phyloP scores from a whole-genome alignment of 345 rosid genomes.

The Nasturtium officinale region DNA sequence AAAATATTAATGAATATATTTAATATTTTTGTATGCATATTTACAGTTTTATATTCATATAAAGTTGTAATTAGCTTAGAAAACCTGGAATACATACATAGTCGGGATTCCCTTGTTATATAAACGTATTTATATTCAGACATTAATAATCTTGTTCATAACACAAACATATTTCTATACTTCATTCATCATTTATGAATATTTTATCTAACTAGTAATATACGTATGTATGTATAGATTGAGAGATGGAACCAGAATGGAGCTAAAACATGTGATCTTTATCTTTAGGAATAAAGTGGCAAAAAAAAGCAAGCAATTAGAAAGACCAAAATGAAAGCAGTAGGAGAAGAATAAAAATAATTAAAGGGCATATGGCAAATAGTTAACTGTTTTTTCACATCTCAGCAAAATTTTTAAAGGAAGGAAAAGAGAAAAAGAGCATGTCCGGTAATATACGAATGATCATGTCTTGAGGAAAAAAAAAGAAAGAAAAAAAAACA shows the following conservation, averaged over 20 bases:
- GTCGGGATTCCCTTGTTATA: neutral
- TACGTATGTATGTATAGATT: constrained; percentile 5
- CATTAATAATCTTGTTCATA: neutral
- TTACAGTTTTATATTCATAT: neutral
- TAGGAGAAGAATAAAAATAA: constrained; percentile 25
- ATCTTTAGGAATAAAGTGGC: constrained; percentile 45
- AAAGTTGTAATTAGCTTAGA: neutral
- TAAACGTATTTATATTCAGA: neutral
- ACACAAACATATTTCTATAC: constrained; percentile 7
- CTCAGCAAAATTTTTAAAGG: constrained; percentile 10
- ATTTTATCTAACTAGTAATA: constrained; percentile 11
- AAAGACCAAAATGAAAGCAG: constrained; percentile 35
- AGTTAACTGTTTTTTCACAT: constrained; percentile 4
- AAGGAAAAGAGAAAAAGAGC: constrained; percentile 20
- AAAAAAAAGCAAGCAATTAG: constrained; percentile 31
- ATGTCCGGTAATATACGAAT: constrained; percentile 29
- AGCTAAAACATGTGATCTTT: constrained; percentile 46
- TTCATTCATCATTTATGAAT: constrained; percentile 1
- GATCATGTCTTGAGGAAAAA: constrained; percentile 12
- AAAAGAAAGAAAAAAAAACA: no score
- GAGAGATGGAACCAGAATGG: constrained; percentile 34
- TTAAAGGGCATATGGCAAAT: constrained; percentile 29
- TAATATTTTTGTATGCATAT: neutral
- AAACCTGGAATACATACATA: neutral
- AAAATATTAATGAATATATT: neutral